phyloP scores from a whole-genome alignment of 768 basidiomycete species.

The Pleurotus ostreatus region DNA sequence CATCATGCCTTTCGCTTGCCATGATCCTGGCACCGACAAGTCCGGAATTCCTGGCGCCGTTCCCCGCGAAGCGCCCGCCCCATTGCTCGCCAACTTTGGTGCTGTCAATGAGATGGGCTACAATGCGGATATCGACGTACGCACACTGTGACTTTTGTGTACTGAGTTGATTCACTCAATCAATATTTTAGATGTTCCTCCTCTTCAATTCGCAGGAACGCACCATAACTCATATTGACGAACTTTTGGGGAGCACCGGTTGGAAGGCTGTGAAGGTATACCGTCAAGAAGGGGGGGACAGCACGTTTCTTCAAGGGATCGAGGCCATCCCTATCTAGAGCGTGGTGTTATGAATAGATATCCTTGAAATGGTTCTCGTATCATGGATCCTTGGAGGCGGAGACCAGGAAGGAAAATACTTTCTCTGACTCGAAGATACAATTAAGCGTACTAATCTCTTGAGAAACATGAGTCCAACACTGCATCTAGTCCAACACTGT shows the following conservation, averaged over 20 bases:
- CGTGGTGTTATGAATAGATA: too few relatives aligned
- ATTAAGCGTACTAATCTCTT: too few relatives aligned
- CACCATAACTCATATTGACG: conserved; percentile 26
- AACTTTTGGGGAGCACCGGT: conserved; percentile 24
- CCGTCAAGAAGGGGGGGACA: conserved; percentile 16
- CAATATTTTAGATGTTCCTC: conserved; percentile 30
- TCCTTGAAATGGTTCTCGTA: too few relatives aligned
- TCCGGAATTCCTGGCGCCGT: conserved; percentile 18
- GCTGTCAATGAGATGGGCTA: conserved; percentile 31
- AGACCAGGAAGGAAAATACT: too few relatives aligned
- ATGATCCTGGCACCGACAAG: conserved; percentile 18
- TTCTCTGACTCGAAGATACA: too few relatives aligned
- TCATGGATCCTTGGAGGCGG: too few relatives aligned
- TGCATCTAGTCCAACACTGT: too few relatives aligned
- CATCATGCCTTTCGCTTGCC: conserved; percentile 32
- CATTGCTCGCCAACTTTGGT: conserved; percentile 36
- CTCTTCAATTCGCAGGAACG: conserved; percentile 36
- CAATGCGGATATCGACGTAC: conserved; percentile 29
- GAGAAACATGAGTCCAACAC: too few relatives aligned
- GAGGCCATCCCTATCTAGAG: conserved; percentile 18
- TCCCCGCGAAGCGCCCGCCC: conserved; percentile 25
- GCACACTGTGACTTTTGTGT: conserved; percentile 8
- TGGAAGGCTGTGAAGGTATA: conserved; percentile 27
- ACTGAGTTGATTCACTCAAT: background rate
- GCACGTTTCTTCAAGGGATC: conserved; percentile 17